Conservation (phyloP, 2,329 filamentous ascomycete species). For the Ophiocordyceps camponoti-saundersi region DNA sequence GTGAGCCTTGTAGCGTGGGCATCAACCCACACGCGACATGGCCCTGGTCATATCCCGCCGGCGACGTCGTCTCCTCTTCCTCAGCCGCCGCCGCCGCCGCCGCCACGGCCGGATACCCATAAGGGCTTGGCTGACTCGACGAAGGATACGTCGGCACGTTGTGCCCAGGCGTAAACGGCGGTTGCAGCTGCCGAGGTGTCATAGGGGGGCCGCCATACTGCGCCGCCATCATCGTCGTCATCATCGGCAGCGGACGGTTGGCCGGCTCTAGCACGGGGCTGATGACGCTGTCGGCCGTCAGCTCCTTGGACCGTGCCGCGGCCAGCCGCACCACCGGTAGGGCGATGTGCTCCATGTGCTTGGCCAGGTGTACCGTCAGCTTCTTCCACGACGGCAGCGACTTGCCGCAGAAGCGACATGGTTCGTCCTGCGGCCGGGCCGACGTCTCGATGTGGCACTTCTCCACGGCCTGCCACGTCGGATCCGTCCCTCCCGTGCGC, state of each 20-base stretch:
- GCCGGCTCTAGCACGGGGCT: slow-evolving; percentile 44
- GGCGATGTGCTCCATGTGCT: slow-evolving; percentile 86
- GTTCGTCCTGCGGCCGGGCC: slow-evolving; percentile 52
- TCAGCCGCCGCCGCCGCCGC: slow-evolving; percentile 10
- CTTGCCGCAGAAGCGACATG: slow-evolving; percentile 76
- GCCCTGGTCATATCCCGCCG: not conserved
- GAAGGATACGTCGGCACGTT: not conserved
- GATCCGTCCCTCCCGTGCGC: slow-evolving; percentile 37
- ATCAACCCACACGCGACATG: not conserved
- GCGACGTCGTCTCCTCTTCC: slow-evolving; percentile 2
- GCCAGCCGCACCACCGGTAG: slow-evolving; percentile 58
- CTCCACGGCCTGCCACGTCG: slow-evolving; percentile 64
- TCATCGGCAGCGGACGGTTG: not conserved
- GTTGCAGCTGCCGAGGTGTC: not conserved
- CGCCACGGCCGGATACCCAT: slow-evolving; percentile 11
- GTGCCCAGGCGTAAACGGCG: not conserved
- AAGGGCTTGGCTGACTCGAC: slow-evolving; percentile 2
- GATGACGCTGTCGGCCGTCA: slow-evolving; percentile 46
- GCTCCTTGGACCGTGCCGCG: slow-evolving; percentile 23
- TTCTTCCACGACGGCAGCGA: slow-evolving; percentile 79
- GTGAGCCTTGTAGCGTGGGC: not conserved
- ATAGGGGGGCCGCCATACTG: not conserved
- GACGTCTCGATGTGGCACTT: slow-evolving; percentile 55
- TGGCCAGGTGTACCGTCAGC: slow-evolving; percentile 78
- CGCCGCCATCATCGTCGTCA: not conserved